These are phyloP conservation scores for Penicillium sp. DNA, from an alignment of 2,329 filamentous ascomycete genomes.

Conservation along the genomic window DNA sequence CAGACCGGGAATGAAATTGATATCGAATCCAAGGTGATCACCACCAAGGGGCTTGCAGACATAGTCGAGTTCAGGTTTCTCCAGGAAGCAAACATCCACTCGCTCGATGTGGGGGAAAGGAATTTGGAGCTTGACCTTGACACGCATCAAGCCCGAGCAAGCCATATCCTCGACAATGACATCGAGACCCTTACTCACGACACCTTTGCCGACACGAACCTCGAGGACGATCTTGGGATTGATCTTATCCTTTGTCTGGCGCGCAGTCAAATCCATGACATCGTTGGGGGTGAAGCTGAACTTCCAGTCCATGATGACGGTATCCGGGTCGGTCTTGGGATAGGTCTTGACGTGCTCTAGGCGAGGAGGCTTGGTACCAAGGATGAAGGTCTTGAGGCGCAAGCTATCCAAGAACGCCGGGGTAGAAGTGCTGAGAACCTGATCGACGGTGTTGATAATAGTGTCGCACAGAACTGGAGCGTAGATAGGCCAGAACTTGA, in stretches of 20 bases:
- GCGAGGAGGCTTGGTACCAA: slow-evolving; percentile 90
- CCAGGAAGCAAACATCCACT: slow-evolving; percentile 91
- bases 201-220: slow-evolving; percentile 88
- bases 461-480: slow-evolving; percentile 88
- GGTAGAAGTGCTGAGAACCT: slow-evolving; percentile 88
- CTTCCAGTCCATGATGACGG: slow-evolving; percentile 99
- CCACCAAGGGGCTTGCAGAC: slow-evolving; percentile 96
- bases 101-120: slow-evolving; percentile 93
- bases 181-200: slow-evolving; percentile 94
- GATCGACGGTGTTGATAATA: slow-evolving; percentile 89
- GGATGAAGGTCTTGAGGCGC: slow-evolving; percentile 86
- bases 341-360: slow-evolving; percentile 99
- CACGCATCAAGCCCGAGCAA: slow-evolving; percentile 89
- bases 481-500: slow-evolving; percentile 99
- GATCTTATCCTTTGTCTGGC: slow-evolving; percentile 89
- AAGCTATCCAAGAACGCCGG: slow-evolving; percentile 90
- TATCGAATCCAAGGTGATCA: slow-evolving; percentile 93
- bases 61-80: slow-evolving; percentile 86
- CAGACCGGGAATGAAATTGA: slow-evolving; percentile 96
- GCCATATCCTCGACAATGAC: slow-evolving; percentile 98
- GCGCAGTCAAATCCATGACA: slow-evolving; percentile 80
- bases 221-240: slow-evolving; percentile 96
- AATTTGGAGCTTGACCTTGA: slow-evolving; percentile 96
- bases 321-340: slow-evolving; percentile 89
- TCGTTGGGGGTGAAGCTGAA: slow-evolving; percentile 99